Evolutionary conservation across 805 yeast species (phyloP).

Genomic region (Blastobotrys parvus): DNA sequence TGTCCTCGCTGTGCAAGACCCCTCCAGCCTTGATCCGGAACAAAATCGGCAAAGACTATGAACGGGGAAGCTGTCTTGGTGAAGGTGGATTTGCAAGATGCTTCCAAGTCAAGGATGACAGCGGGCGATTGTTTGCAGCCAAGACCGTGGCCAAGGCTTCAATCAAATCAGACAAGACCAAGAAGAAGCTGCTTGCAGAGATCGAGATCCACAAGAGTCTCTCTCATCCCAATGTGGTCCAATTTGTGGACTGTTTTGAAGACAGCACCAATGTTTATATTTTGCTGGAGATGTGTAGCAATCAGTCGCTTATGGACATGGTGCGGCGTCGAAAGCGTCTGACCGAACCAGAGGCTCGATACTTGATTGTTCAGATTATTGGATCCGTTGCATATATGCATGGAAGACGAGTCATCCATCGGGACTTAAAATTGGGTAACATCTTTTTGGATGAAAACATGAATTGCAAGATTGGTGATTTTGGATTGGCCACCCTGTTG

Average conservation of each 20-base stretch:
- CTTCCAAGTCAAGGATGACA: slow-evolving; percentile 88
- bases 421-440: slow-evolving; percentile 94
- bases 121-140: slow-evolving; percentile 86
- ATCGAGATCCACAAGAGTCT: slow-evolving; percentile 90
- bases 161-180: slow-evolving; percentile 82
- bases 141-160: slow-evolving; percentile 97
- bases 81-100: slow-evolving; percentile 99
- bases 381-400: slow-evolving; percentile 95
- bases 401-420: slow-evolving; percentile 82
- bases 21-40: slow-evolving; percentile 93
- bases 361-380: slow-evolving; percentile 80
- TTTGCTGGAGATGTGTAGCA: slow-evolving; percentile 87
- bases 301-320: slow-evolving; percentile 90
- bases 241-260: slow-evolving; percentile 93
- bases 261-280: slow-evolving; percentile 93
- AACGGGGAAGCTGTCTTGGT: slow-evolving; percentile 84
- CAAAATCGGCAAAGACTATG: slow-evolving; percentile 78
- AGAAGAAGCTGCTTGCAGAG: slow-evolving; percentile 70
- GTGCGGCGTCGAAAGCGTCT: slow-evolving; percentile 75
- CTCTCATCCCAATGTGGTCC: slow-evolving; percentile 83
- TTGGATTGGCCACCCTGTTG: slow-evolving; percentile 95
- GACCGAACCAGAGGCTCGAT: slow-evolving; percentile 87
- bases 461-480: slow-evolving; percentile 95
- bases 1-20: slow-evolving; percentile 86
- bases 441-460: slow-evolving; percentile 88